phyloP scores from a whole-genome alignment of 2,329 filamentous ascomycete genomes.

The Lasiodiplodia sp. region DNA sequence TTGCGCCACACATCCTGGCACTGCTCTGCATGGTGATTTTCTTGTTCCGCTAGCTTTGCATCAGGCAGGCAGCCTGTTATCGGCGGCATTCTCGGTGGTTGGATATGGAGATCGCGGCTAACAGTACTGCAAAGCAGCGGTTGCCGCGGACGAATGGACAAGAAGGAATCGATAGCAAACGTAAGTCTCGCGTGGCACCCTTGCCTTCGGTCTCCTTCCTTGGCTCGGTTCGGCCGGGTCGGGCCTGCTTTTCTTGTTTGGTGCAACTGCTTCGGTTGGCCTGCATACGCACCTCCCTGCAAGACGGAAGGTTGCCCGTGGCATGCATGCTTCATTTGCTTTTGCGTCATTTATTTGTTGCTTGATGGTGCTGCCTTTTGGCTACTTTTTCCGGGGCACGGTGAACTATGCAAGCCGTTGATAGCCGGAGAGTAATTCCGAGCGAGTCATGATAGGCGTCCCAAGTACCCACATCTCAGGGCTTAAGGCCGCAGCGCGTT shows the following conservation, averaged over 20 bases:
- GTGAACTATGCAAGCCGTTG: slow-evolving; percentile 6
- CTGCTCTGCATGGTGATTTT: neutral
- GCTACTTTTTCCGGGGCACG: neutral
- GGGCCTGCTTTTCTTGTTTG: slow-evolving; percentile 17
- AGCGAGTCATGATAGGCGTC: neutral
- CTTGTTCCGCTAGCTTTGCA: slow-evolving; percentile 1
- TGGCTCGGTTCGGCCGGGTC: slow-evolving; percentile 24
- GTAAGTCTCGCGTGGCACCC: slow-evolving; percentile 18
- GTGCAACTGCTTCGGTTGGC: neutral
- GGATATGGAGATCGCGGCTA: neutral
- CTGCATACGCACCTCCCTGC: neutral
- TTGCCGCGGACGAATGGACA: slow-evolving; percentile 5
- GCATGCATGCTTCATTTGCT: neutral
- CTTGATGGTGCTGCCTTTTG: neutral
- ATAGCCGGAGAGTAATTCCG: slow-evolving; percentile 5
- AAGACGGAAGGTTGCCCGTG: slow-evolving; percentile 8
- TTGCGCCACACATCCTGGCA: slow-evolving; percentile 1
- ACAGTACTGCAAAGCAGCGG: neutral
- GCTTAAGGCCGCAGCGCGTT: neutral
- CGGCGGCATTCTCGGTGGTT: slow-evolving; percentile 1
- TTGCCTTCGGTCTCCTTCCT: neutral
- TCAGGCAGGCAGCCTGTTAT: slow-evolving; percentile 13
- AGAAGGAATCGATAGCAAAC: neutral
- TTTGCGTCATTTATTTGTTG: neutral
- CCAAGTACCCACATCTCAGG: neutral